Base-by-base conservation (phyloP, 1,284 basidiomycete genomes). In the Apiotrichum sp. region DNA sequence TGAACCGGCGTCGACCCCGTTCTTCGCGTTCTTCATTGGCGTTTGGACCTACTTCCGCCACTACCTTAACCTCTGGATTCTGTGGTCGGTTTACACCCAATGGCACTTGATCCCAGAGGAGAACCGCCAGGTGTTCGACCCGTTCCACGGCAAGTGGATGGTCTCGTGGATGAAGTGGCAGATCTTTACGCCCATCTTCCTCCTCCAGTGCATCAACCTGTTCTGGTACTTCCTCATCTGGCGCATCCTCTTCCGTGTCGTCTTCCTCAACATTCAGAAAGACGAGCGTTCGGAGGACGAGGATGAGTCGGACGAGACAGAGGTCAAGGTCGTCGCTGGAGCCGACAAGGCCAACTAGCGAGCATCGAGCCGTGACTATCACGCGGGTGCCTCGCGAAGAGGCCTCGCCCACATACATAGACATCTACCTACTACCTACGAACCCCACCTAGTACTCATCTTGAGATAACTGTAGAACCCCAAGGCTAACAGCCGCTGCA, bases 21-120 rank as follows among this genome's bases (percentile, higher is more conserved):
- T 83, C 4, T 96, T 93, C 66, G 80, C 78, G 0, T 63, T 82
- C 46, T 90, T 97, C 70, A 77, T 92, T 50, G 70, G 69, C 43
- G 76, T 88, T 7, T 97, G 93, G 93, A 85, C 86, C 4, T 98
- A 98, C 75, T 92, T 96, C 82, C 88, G 96, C 1, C 93, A 97
- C 73, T 97, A 88, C 72, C 80, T 96, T 36, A 98, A 97, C 73
- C 74, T 95, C 43, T 78, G 80, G 50, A 96, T 98, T 29, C 81
- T 98, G 32, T 87, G 82, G 79, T 93, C 90, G 1, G 88, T 97
- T 1, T 93, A 86, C 85, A 79, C 72, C 36, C 83, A 98, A 69
- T 91, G 85, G 60, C 82, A 88, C 55, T 76, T 87, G 13, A 81
- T 91, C 57, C 89, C 89, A 88, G 91, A 69, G 57, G 89, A 63